phyloP scores from a whole-genome alignment of 805 yeast species.

The Saccharomycopsis fodiens region DNA sequence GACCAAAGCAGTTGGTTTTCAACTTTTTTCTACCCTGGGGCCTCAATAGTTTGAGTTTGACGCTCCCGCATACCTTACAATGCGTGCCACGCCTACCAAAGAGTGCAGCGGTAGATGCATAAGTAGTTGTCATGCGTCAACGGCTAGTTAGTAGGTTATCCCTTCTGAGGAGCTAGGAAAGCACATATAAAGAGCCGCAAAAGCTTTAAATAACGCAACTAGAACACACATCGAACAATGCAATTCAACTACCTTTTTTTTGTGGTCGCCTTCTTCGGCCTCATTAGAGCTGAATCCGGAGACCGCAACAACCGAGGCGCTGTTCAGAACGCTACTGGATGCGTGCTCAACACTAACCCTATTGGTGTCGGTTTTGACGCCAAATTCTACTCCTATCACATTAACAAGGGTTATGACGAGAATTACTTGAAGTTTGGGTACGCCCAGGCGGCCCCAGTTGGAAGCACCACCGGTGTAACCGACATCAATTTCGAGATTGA shows the following conservation, averaged over 20 bases:
- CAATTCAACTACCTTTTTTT: background rate
- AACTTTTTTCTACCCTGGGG: too few species aligned
- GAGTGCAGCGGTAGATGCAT: too few species aligned
- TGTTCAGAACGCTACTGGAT: background rate
- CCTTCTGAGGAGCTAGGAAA: too few species aligned
- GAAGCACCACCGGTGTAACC: background rate
- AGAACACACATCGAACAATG: background rate
- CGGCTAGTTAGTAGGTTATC: too few species aligned
- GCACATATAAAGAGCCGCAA: too few species aligned
- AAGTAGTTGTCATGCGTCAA: too few species aligned
- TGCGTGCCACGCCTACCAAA: too few species aligned
- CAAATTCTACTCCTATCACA: background rate
- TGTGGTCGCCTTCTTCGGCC: background rate
- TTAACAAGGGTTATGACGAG: background rate
- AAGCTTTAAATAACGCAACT: too few species aligned
- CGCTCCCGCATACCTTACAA: too few species aligned
- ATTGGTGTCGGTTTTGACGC: background rate
- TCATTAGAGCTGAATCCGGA: background rate
- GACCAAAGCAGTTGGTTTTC: too few species aligned
- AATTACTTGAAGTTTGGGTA: background rate
- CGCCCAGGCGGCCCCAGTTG: background rate
- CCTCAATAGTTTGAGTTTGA: too few species aligned
- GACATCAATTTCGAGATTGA: conserved; percentile 1
- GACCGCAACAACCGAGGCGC: background rate
- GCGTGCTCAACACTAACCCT: background rate